Evolutionary conservation across 441 rosid genomes (phyloP).

Genomic region (Lepidium campestre): DNA sequence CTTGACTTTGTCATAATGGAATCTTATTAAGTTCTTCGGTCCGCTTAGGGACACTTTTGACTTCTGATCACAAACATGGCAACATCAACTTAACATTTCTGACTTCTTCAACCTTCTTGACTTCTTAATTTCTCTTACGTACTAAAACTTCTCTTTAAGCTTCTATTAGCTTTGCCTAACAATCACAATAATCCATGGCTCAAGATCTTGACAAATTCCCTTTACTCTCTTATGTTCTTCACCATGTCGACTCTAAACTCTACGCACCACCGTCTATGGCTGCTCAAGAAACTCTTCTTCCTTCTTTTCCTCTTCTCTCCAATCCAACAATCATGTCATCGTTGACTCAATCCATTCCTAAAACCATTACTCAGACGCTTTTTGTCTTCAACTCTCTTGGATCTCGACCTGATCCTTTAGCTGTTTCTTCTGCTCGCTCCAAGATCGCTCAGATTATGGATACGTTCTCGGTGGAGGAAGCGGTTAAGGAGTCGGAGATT

Average conservation of each 20-base stretch:
- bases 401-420: constrained; percentile 77
- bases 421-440: constrained; percentile 61
- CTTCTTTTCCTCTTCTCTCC: constrained; percentile 49
- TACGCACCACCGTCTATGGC: constrained; percentile 33
- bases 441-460: constrained; percentile 52
- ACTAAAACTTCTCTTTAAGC: not conserved
- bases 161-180: not conserved
- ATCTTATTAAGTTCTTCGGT: not conserved
- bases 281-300: constrained; percentile 24
- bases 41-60: not conserved
- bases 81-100: constrained; percentile 6
- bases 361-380: constrained; percentile 70
- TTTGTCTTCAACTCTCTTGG: constrained; percentile 65
- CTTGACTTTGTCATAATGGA: not conserved
- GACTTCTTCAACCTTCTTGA: constrained; percentile 16
- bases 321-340: constrained; percentile 56
- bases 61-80: constrained; percentile 5
- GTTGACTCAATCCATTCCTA: constrained; percentile 53
- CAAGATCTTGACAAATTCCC: constrained; percentile 29
- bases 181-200: constrained; percentile 18
- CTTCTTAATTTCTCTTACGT: not conserved
- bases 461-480: constrained; percentile 41
- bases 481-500: constrained; percentile 45
- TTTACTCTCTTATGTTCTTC: constrained; percentile 26
- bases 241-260: constrained; percentile 6